Evolutionary conservation across 345 rosid genomes (phyloP).

Genomic region (Citrus unshiu): DNA sequence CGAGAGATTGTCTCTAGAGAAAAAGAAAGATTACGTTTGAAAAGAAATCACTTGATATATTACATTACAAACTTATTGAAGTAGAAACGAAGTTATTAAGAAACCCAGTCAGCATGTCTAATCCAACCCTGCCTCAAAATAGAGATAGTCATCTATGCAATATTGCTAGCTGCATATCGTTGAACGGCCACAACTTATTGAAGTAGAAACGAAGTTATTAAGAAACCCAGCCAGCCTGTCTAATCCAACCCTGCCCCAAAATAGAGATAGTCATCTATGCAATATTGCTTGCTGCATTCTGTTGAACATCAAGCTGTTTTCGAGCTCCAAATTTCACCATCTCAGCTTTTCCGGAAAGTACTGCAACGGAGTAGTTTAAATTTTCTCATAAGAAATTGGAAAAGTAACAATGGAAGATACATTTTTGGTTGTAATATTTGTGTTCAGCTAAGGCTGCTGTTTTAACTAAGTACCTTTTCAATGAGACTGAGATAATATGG

Average conservation of each 20-base stretch:
- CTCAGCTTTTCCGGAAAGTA: neutral
- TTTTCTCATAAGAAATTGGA: no score
- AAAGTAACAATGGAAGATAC: neutral
- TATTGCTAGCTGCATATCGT: no score
- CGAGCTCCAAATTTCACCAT: neutral
- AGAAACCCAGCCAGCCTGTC: neutral
- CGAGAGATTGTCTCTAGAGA: no score
- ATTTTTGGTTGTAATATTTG: no score
- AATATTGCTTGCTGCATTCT: neutral
- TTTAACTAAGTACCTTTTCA: neutral
- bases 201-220: no score
- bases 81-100: no score
- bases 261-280: neutral
- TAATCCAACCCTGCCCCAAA: neutral
- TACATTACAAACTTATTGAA: neutral
- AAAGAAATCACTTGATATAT: neutral
- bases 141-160: neutral
- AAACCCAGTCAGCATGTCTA: neutral
- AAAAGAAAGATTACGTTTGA: neutral
- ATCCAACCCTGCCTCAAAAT: neutral
- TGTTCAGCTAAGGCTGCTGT: no score
- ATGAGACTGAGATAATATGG: neutral
- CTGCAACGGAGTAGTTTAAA: neutral
- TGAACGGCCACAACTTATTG: neutral
- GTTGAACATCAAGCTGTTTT: neutral